Conservation (phyloP, 2,329 filamentous ascomycete species). For the Plectosphaerella sp. region DNA sequence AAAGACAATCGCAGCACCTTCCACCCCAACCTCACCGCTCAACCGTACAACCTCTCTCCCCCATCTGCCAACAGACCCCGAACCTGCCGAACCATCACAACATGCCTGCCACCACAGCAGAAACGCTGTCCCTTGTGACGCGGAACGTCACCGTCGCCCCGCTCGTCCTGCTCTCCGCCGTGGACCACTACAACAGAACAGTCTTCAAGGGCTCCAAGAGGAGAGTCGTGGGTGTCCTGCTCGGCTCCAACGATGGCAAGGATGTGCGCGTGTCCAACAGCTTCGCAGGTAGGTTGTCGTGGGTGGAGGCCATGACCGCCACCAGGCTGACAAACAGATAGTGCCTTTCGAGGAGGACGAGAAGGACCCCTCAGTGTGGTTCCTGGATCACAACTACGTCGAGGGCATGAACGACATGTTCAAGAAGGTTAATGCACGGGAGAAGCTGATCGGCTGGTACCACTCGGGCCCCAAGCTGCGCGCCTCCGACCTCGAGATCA, state of each 20-base stretch:
- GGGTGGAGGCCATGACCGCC: slow-evolving; percentile 6
- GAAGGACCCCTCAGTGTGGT: slow-evolving; percentile 98
- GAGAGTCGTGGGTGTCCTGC: slow-evolving; percentile 87
- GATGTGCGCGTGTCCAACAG: slow-evolving; percentile 97
- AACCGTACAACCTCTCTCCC: slow-evolving; percentile 5
- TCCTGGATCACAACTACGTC: slow-evolving; percentile 98
- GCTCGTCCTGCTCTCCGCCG: slow-evolving; percentile 92
- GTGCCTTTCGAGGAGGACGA: slow-evolving; percentile 99
- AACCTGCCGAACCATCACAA: slow-evolving; percentile 19
- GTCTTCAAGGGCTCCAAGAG: slow-evolving; percentile 79
- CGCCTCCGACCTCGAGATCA: slow-evolving; percentile 96
- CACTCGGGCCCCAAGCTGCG: slow-evolving; percentile 96
- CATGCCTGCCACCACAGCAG: slow-evolving; percentile 96
- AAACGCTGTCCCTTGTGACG: slow-evolving; percentile 91
- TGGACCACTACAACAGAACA: slow-evolving; percentile 96
- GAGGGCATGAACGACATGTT: slow-evolving; percentile 99
- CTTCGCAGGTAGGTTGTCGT: slow-evolving; percentile 70
- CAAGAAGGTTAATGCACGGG: slow-evolving; percentile 98
- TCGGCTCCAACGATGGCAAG: slow-evolving; percentile 95
- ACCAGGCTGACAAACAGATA: slow-evolving; percentile 29
- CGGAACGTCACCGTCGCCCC: slow-evolving; percentile 96
- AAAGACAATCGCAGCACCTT: slow-evolving; percentile 2
- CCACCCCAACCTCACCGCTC: slow-evolving; percentile 3
- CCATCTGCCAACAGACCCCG: slow-evolving; percentile 9
- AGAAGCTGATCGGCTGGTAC: slow-evolving; percentile 99